phyloP scores from a whole-genome alignment of 2,329 filamentous ascomycete species.

The Phoma sp. region DNA sequence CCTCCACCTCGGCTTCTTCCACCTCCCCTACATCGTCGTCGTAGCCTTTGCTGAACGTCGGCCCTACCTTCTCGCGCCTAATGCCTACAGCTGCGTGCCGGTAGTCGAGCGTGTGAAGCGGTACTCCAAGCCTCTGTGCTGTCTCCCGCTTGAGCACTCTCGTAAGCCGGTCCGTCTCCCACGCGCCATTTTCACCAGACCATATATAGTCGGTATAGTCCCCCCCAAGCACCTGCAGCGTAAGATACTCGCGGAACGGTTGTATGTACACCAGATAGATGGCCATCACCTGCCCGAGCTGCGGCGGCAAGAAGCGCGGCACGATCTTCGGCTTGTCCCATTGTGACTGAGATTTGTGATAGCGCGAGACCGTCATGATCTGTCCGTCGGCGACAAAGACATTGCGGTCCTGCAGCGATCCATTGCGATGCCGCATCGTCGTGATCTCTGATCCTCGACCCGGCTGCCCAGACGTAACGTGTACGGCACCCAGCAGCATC shows the following conservation, averaged over 20 bases:
- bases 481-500: background rate
- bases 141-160: background rate
- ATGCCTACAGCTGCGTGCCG: constrained; percentile 24
- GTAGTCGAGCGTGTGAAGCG: constrained; percentile 10
- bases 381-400: too few species aligned
- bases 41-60: constrained; percentile 27
- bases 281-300: too few species aligned
- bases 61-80: constrained; percentile 15
- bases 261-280: too few species aligned
- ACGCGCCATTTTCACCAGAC: background rate
- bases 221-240: too few species aligned
- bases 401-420: too few species aligned
- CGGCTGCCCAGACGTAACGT: background rate
- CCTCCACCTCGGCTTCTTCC: constrained; percentile 27
- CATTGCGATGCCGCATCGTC: too few species aligned
- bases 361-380: too few species aligned
- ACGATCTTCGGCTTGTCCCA: too few species aligned
- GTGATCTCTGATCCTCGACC: too few species aligned
- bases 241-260: too few species aligned
- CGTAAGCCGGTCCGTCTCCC: background rate
- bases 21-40: constrained; percentile 24
- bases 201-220: background rate
- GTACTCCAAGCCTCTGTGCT: background rate
- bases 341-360: too few species aligned
- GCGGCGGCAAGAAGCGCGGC: too few species aligned